Conservation (phyloP, 1,284 basidiomycete genomes). For the Rhizoctonia solani region DNA sequence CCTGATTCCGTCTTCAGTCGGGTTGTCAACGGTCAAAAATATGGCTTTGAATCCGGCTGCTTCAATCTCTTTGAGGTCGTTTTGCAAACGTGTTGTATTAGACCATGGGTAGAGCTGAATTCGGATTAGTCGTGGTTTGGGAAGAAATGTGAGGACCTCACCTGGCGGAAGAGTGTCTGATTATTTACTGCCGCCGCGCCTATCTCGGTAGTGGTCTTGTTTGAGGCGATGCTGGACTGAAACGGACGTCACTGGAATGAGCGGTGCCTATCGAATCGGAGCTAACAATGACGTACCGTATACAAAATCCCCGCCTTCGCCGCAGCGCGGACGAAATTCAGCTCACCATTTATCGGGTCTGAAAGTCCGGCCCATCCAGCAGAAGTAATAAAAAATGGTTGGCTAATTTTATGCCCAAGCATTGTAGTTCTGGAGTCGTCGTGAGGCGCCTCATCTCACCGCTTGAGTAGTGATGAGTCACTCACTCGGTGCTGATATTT, state of each 20-base stretch:
- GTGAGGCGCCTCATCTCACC: neutral
- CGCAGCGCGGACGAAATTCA: constrained; percentile 42
- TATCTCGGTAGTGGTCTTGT: constrained; percentile 43
- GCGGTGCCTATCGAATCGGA: neutral
- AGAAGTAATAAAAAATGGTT: constrained; percentile 45
- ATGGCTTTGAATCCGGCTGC: constrained; percentile 45
- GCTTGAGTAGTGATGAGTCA: constrained; percentile 4
- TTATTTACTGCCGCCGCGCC: constrained; percentile 39
- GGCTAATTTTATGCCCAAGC: constrained; percentile 43
- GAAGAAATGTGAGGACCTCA: constrained; percentile 1
- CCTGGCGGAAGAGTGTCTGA: constrained; percentile 45
- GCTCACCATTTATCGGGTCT: constrained; percentile 41
- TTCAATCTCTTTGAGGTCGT: constrained; percentile 43
- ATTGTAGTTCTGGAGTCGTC: constrained; percentile 43
- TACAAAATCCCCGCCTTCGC: constrained; percentile 43
- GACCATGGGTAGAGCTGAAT: constrained; percentile 41
- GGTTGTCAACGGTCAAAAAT: constrained; percentile 47
- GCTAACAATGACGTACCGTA: constrained; percentile 33
- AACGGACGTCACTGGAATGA: neutral
- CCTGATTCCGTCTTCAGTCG: constrained; percentile 43
- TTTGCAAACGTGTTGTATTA: constrained; percentile 40
- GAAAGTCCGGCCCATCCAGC: constrained; percentile 43
- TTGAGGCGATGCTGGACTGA: constrained; percentile 44
- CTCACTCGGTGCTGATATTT: constrained; percentile 41
- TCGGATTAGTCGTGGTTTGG: neutral